Evolutionary conservation across 2,329 filamentous ascomycete genomes (phyloP).

Genomic region (Diaporthe ampelina): DNA sequence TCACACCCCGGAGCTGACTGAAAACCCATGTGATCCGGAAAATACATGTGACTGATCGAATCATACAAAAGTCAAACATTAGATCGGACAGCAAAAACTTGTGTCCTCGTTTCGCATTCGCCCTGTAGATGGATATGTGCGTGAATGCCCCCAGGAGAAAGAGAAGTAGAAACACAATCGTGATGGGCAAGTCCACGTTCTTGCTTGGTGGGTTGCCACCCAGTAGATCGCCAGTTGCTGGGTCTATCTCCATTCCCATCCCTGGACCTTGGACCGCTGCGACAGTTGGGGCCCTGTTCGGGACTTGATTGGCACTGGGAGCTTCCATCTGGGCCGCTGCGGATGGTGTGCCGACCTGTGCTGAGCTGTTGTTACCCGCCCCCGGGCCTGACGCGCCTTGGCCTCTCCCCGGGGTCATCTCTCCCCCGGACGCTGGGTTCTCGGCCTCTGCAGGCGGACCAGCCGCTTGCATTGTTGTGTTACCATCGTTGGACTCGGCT

Average conservation of each 20-base stretch:
- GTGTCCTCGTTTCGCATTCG: conserved; percentile 52
- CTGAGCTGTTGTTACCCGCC: background rate
- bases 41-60: conserved; percentile 51
- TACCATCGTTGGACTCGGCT: conserved; percentile 1
- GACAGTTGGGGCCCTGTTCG: background rate
- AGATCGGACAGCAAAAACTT: conserved; percentile 55
- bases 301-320: conserved; percentile 10
- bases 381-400: background rate
- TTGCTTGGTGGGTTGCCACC: conserved; percentile 36
- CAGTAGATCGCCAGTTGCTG: conserved; percentile 32
- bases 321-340: background rate
- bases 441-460: conserved; percentile 2
- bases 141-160: conserved; percentile 45
- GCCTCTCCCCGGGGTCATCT: background rate
- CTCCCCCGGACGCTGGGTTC: conserved; percentile 4
- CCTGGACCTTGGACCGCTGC: background rate
- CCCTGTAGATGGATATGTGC: conserved; percentile 46
- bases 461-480: conserved; percentile 10
- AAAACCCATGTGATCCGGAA: conserved; percentile 55
- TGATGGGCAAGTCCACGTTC: conserved; percentile 45
- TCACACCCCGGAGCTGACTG: conserved; percentile 45
- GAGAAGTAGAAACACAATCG: conserved; percentile 46
- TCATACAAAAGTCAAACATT: conserved; percentile 55
- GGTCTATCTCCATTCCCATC: conserved; percentile 22
- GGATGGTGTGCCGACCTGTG: background rate